phyloP scores from a whole-genome alignment of 495 filamentous ascomycete species.

The Collariella sp. region DNA sequence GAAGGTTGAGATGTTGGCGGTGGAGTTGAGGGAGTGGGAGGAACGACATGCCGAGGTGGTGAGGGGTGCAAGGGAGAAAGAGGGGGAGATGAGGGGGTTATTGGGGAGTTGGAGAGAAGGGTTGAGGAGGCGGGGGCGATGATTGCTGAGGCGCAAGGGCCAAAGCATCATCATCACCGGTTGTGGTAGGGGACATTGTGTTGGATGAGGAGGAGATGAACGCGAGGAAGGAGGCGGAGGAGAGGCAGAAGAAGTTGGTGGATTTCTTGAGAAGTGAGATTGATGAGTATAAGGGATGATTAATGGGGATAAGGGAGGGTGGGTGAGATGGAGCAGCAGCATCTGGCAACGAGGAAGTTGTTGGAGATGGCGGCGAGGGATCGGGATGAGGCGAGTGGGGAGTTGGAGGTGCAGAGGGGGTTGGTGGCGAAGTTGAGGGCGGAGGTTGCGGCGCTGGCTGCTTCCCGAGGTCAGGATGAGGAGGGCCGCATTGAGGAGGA shows the following conservation, averaged over 20 bases:
- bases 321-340: constrained; percentile 55
- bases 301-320: constrained; percentile 55
- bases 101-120: constrained; percentile 59
- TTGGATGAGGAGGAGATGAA: constrained; percentile 33
- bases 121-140: constrained; percentile 33
- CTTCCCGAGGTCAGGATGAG: too few species aligned
- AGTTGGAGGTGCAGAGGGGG: constrained; percentile 42
- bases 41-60: constrained; percentile 62
- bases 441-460: constrained; percentile 47
- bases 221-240: constrained; percentile 26
- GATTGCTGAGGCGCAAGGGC: constrained; percentile 26
- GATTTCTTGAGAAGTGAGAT: constrained; percentile 63
- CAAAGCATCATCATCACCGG: too few species aligned
- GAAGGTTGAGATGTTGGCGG: constrained; percentile 63
- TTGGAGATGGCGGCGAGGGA: constrained; percentile 43
- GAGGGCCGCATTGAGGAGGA: too few species aligned
- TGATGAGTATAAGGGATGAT: constrained; percentile 69
- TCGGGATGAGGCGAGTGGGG: constrained; percentile 37
- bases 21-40: constrained; percentile 68
- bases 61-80: constrained; percentile 61
- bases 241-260: constrained; percentile 57
- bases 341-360: constrained; percentile 49
- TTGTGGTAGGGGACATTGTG: too few species aligned
- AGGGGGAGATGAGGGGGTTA: constrained; percentile 62
- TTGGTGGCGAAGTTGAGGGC: constrained; percentile 49